Base-by-base conservation (phyloP, 2,329 filamentous ascomycete genomes). In the Cytospora mali region DNA sequence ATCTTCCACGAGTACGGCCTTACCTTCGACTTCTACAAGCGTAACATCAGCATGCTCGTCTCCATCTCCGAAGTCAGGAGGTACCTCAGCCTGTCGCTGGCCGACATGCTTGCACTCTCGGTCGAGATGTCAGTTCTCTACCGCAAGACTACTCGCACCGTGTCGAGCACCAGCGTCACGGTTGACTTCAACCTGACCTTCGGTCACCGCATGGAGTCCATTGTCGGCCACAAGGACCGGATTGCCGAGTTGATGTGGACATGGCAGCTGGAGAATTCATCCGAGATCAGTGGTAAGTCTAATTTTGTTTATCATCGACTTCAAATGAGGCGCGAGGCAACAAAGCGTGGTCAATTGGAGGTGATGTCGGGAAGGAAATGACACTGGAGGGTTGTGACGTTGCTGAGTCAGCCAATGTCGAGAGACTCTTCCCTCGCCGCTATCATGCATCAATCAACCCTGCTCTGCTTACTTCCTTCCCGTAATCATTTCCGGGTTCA, bases 11-110 rank as follows among this genome's bases (percentile, higher is more conserved):
- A 65, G 46, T 65, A 65, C 55, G 59, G 64, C 61, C 56, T 63
- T 10, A 55, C 55, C 28, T 65, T 65, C 27, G 61, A 63, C 52
- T 65, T 65, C 55, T 65, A 65, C 52, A 63, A 62, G 62, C 60
- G 59, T 35, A 65, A 65, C 46, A 65, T 63, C 28, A 56, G 61
- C 64, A 57, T 65, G 29, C 64, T 65, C 33, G 57, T 63, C 46
- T 65, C 64, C 56, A 65, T 65, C 27, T 46, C 61, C 16, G 64
- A 65, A 61, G 64, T 61, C 16, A 55, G 61, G 31, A 65, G 64
- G 61, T 65, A 65, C 39, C 64, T 65, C 56, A 65, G 64, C 58
- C 61, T 65, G 64, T 65, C 64, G 64, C 61, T 65, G 64, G 64
- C 61, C 64, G 64, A 65, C 53, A 65, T 65, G 61, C 64, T 65